phyloP scores from a whole-genome alignment of 805 yeast genomes.

The Ogataea nonfermentans region DNA sequence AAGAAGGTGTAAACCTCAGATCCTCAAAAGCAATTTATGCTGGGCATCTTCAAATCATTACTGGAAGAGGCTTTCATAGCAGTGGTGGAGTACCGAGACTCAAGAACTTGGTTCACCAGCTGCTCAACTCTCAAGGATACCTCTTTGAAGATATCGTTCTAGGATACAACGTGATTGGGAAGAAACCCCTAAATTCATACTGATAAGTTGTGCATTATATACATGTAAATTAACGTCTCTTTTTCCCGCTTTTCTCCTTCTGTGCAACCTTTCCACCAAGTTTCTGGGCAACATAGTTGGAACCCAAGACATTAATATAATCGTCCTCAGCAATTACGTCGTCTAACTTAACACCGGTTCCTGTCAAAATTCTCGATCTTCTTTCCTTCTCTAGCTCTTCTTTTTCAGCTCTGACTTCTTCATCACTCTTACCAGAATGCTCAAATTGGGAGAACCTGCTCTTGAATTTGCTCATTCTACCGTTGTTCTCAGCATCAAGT shows the following conservation, averaged over 20 bases:
- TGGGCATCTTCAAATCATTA: slow-evolving; percentile 47
- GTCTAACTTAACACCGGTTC: slow-evolving; percentile 25
- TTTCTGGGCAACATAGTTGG: slow-evolving; percentile 34
- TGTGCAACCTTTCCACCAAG: slow-evolving; percentile 37
- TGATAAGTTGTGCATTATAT: slow-evolving; percentile 3
- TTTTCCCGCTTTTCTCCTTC: slow-evolving; percentile 28
- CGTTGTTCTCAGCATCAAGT: slow-evolving; percentile 80
- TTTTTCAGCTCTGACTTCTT: slow-evolving; percentile 26
- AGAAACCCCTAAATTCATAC: not conserved
- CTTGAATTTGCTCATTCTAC: slow-evolving; percentile 73
- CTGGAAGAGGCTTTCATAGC: slow-evolving; percentile 75
- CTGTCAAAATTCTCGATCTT: slow-evolving; percentile 30
- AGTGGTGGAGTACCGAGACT: slow-evolving; percentile 53
- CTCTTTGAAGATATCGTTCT: slow-evolving; percentile 48
- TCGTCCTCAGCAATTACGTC: slow-evolving; percentile 36
- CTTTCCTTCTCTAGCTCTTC: slow-evolving; percentile 31
- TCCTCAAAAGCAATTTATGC: slow-evolving; percentile 39
- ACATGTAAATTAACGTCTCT: slow-evolving; percentile 18
- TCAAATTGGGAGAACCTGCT: slow-evolving; percentile 58
- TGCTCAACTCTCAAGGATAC: slow-evolving; percentile 39
- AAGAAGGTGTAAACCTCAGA: slow-evolving; percentile 37
- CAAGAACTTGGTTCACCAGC: slow-evolving; percentile 39
- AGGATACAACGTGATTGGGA: slow-evolving; percentile 27
- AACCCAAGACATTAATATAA: slow-evolving; percentile 59
- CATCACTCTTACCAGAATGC: slow-evolving; percentile 34